phyloP scores from a whole-genome alignment of 164 flowering plant genomes.

The Aristolochia fimbriata region DNA sequence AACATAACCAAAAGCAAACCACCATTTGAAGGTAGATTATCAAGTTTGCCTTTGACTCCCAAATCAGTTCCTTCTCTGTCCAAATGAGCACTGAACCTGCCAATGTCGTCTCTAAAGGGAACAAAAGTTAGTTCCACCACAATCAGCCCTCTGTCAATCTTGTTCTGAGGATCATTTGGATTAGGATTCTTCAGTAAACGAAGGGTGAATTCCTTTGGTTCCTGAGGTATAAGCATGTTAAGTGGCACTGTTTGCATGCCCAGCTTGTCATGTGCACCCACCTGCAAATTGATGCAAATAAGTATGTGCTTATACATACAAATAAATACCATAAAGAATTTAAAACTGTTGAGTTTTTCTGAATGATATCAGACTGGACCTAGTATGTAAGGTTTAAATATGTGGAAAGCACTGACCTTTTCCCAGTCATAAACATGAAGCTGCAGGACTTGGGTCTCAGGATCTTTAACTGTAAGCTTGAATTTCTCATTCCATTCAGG shows the following conservation, averaged over 20 bases:
- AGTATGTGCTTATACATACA: background rate
- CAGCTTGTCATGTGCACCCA: conserved; percentile 62
- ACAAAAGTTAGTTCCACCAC: conserved; percentile 39
- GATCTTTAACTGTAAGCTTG: conserved; percentile 61
- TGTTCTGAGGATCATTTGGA: conserved; percentile 50
- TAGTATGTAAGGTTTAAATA: conserved; percentile 4
- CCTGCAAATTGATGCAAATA: conserved; percentile 18
- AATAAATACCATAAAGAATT: background rate
- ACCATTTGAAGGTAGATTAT: conserved; percentile 12
- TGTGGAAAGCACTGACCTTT: conserved; percentile 30
- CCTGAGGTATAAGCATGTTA: conserved; percentile 39
- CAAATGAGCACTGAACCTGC: conserved; percentile 17
- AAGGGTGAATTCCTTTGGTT: conserved; percentile 36
- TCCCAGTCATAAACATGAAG: conserved; percentile 74
- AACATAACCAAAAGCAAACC: conserved; percentile 53
- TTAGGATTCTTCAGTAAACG: conserved; percentile 47
- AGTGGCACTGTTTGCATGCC: conserved; percentile 74
- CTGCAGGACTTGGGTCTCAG: conserved; percentile 45
- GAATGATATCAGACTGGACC: background rate
- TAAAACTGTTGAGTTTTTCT: background rate
- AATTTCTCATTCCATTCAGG: conserved; percentile 75
- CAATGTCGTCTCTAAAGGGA: conserved; percentile 46
- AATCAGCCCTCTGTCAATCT: conserved; percentile 42
- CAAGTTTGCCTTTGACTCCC: conserved; percentile 2
- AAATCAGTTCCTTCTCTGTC: conserved; percentile 16